Percentiles rank a stretch among this genome's conserved stretches.
Conservation (phyloP, 208 protist genomes). For the Acanthamoeba castellanii region DNA sequence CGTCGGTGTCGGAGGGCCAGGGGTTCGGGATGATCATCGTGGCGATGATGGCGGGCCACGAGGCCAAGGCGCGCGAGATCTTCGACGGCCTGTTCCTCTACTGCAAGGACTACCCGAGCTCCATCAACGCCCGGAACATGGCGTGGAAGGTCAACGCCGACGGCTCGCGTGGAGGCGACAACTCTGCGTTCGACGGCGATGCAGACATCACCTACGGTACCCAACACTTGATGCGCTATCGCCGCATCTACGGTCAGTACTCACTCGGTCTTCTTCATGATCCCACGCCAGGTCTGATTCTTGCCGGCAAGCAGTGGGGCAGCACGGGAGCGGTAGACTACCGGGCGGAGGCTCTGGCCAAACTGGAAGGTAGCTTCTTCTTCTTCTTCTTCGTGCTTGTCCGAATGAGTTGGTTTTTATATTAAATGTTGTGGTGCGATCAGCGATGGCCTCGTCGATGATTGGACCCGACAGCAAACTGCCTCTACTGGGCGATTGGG, state of each 20-base stretch:
- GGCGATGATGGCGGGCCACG: slow-evolving; percentile 51
- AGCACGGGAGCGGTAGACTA: background rate
- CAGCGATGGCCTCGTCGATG: background rate
- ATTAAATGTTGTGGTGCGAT: background rate
- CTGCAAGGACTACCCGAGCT: slow-evolving; percentile 51
- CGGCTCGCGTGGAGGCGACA: background rate
- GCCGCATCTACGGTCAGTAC: no score
- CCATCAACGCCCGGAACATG: slow-evolving; percentile 8
- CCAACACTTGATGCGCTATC: no score
- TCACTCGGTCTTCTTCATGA: no score
- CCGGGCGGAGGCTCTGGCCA: background rate
- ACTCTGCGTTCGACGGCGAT: slow-evolving; percentile 61
- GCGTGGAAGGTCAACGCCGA: slow-evolving; percentile 59
- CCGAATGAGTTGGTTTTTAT: no score
- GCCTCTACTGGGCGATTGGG: slow-evolving; percentile 52
- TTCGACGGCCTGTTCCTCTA: slow-evolving; percentile 51
- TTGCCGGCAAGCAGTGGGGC: slow-evolving; percentile 60
- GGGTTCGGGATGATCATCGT: slow-evolving; percentile 64
- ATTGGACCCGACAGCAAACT: slow-evolving; percentile 54
- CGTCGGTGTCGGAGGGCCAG: slow-evolving; percentile 32
- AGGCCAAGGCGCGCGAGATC: slow-evolving; percentile 33
- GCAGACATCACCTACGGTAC: slow-evolving; percentile 52
- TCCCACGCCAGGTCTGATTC: background rate
- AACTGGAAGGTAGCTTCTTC: background rate
- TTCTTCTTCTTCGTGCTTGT: no score